Evolutionary conservation across 495 filamentous ascomycete genomes (phyloP).

Genomic region (Cercophora samala): DNA sequence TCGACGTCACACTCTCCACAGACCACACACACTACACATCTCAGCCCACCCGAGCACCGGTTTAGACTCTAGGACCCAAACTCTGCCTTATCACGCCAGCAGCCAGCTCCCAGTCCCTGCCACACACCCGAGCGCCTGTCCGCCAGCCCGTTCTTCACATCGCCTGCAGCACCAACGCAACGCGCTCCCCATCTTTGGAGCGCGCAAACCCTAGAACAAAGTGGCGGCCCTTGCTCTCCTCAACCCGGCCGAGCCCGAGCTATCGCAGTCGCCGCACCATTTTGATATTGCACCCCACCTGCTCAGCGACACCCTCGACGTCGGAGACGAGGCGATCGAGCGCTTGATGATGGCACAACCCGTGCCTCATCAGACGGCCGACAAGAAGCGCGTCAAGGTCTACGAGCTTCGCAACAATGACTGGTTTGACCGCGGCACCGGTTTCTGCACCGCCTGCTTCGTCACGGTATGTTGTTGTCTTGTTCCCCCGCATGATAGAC

Average conservation of each 20-base stretch:
- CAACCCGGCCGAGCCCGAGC: constrained; percentile 42
- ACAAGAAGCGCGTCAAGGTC: constrained; percentile 97
- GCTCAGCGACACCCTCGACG: constrained; percentile 34
- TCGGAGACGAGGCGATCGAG: constrained; percentile 36
- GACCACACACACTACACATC: constrained; percentile 11
- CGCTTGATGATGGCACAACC: constrained; percentile 80
- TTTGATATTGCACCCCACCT: constrained; percentile 43
- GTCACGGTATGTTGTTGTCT: constrained; percentile 64
- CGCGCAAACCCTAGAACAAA: constrained; percentile 30
- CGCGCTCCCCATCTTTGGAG: constrained; percentile 10
- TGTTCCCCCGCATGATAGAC: constrained; percentile 1
- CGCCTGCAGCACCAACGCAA: constrained; percentile 5
- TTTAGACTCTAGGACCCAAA: constrained; percentile 3
- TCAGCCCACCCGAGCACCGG: constrained; percentile 17
- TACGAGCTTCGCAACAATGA: constrained; percentile 98
- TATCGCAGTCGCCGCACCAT: constrained; percentile 44
- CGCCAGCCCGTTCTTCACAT: neutral
- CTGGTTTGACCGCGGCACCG: constrained; percentile 97
- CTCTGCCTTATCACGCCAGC: neutral
- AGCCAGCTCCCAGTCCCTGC: neutral
- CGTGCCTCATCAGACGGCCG: constrained; percentile 69
- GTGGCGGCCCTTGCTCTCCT: constrained; percentile 49
- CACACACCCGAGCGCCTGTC: constrained; percentile 5
- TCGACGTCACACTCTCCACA: constrained; percentile 20
- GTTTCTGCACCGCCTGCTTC: constrained; percentile 83